Evolutionary conservation across 352 stramenopile genomes (phyloP), one percentile per base, ranked within the genome.

Genomic region (Plasmopara muralis): DNA sequence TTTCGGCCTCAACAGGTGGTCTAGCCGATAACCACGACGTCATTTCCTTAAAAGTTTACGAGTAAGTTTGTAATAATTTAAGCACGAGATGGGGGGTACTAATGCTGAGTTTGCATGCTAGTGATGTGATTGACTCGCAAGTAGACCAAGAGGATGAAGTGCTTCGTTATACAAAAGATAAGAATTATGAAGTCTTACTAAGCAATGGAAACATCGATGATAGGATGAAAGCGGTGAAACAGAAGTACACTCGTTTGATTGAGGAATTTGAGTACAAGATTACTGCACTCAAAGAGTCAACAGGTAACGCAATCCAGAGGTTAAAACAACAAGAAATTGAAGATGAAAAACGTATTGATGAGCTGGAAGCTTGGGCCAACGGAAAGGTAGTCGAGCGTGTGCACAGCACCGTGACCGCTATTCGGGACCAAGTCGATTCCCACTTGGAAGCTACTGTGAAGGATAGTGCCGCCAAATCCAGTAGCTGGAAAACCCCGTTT

Each of bases 181-280:
- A 68, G 41, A 60, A 79, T 34, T 54, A 87, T 14, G 74, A 87
- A 50, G 63, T 59, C 20, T 56, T 59, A 9, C 44, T 87, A 47
- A 77, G 54, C 45, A 62, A 62, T n/a, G 78, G 73, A 20, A 77
- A 73, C 57, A 74, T 74, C 12, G 74, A 83, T 9, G 67, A 73
- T 43, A 86, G 84, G 55, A 57, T 90, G 39, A 73, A 74, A 25
- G 35, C 83, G 33, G 60, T 93, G 20, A 87, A 89, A 62, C 74
- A 70, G 47, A 87, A 86, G 64, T 93, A 90, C 64, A 53, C 70
- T 64, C 78, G 86, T 60, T 61, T 93, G 46, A 59, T 90, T 6
- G 82, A 93, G 55, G 80, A 93, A 30, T 93, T 93, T 52, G 82
- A 93, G 55, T 83, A 90, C 51, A 64, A 93, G 62, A 85, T 91